Evolutionary conservation across 495 filamentous ascomycete species (phyloP).

Genomic region (Chlorociboria aeruginascens): DNA sequence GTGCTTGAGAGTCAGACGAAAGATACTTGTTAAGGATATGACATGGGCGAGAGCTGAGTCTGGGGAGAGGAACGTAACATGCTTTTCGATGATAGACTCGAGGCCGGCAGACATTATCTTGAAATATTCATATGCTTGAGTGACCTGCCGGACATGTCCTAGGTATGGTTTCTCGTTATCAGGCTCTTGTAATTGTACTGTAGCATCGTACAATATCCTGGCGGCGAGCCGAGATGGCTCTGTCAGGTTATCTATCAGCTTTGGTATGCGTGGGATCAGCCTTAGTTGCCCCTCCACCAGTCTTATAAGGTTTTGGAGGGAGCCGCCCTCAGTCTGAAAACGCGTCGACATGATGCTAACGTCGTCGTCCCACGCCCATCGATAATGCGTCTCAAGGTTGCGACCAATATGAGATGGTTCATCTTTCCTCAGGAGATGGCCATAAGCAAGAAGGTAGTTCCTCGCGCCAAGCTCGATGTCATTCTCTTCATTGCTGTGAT

Average conservation of each 20-base stretch:
- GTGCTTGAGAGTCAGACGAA: conserved; percentile 28
- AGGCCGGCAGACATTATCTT: conserved; percentile 27
- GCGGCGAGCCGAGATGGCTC: conserved; percentile 24
- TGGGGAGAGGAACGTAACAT: conserved; percentile 30
- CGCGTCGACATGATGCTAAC: conserved; percentile 17
- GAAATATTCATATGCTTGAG: conserved; percentile 28
- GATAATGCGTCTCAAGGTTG: conserved; percentile 19
- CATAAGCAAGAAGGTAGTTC: conserved; percentile 20
- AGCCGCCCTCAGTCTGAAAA: conserved; percentile 21
- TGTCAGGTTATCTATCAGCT: conserved; percentile 27
- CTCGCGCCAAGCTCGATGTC: conserved; percentile 22
- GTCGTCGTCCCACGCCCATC: conserved; percentile 23
- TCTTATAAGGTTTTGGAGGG: conserved; percentile 8
- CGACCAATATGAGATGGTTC: conserved; percentile 18
- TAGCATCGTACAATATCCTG: conserved; percentile 22
- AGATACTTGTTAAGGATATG: conserved; percentile 24
- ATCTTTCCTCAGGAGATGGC: conserved; percentile 21
- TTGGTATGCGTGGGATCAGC: conserved; percentile 27
- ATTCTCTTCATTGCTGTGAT: conserved; percentile 8
- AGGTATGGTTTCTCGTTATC: not conserved
- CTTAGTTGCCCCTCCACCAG: conserved; percentile 24
- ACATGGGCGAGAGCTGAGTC: conserved; percentile 31
- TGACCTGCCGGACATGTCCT: conserved; percentile 12
- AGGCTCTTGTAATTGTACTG: not conserved
- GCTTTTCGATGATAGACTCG: conserved; percentile 32